Conservation (phyloP, 164 flowering plant genomes). For the Vitis rotundifolia region DNA sequence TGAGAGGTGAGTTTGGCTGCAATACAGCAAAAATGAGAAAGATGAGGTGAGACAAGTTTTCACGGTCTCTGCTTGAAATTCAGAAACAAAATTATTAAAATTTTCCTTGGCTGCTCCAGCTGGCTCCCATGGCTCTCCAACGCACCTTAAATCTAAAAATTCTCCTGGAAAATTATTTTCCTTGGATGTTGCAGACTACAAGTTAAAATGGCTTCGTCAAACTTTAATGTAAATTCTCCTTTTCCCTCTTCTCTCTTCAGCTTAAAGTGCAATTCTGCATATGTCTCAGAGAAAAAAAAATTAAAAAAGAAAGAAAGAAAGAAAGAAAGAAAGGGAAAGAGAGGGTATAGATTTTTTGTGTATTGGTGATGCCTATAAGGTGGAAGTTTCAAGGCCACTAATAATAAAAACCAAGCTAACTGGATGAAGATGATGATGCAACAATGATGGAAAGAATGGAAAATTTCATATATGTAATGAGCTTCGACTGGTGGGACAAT, state of each 20-base stretch:
- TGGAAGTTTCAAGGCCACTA: background rate
- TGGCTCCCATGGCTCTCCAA: too few species aligned
- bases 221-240: background rate
- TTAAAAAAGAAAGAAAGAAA: background rate
- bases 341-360: too few species aligned
- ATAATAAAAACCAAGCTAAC: background rate
- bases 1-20: constrained; percentile 9
- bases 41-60: constrained; percentile 11
- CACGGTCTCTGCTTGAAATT: constrained; percentile 1
- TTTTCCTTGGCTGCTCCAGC: constrained; percentile 8
- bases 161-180: background rate
- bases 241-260: background rate
- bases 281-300: background rate
- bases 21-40: background rate
- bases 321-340: background rate
- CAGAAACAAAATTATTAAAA: constrained; percentile 13
- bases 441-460: background rate
- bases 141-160: too few species aligned
- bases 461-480: background rate
- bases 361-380: background rate
- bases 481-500: background rate
- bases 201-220: background rate
- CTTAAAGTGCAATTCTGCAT: background rate
- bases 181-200: constrained; percentile 7
- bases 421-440: background rate